These are phyloP conservation scores for Cydonia oblonga DNA, from an alignment of 331 rosid species.

Conservation along the genomic window DNA sequence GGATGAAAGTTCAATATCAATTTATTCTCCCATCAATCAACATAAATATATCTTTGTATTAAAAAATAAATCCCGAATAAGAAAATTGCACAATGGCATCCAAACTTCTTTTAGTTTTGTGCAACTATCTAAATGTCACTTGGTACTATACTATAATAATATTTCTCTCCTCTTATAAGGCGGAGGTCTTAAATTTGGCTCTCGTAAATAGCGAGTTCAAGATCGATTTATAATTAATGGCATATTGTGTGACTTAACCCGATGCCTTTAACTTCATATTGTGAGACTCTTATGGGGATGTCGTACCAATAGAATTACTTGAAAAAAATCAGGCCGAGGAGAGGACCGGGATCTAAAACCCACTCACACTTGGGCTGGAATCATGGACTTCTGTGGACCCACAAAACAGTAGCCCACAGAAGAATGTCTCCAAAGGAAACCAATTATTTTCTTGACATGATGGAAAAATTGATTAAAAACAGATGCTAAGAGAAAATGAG, in stretches of 20 bases:
- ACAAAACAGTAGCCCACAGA: background rate
- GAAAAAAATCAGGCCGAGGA: background rate
- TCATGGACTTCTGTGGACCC: background rate
- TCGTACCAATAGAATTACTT: background rate
- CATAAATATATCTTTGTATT: background rate
- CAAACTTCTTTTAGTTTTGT: too few species aligned
- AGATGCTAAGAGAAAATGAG: background rate
- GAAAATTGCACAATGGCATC: background rate
- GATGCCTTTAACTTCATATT: background rate
- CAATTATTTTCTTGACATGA: background rate
- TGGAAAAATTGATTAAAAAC: background rate
- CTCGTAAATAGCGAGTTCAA: rapidly evolving
- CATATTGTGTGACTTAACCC: background rate
- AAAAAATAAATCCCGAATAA: background rate
- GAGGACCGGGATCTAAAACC: too few species aligned
- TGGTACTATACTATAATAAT: too few species aligned
- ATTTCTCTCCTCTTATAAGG: too few species aligned
- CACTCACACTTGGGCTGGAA: background rate
- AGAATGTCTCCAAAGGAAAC: background rate
- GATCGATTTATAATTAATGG: background rate
- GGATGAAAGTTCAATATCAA: background rate
- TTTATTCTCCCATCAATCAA: too few species aligned
- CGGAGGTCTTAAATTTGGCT: rapidly evolving
- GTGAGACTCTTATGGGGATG: too few species aligned
- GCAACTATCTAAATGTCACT: background rate